Evolutionary conservation across 2,329 filamentous ascomycete species (phyloP).

Genomic region (Colletotrichum sp.): DNA sequence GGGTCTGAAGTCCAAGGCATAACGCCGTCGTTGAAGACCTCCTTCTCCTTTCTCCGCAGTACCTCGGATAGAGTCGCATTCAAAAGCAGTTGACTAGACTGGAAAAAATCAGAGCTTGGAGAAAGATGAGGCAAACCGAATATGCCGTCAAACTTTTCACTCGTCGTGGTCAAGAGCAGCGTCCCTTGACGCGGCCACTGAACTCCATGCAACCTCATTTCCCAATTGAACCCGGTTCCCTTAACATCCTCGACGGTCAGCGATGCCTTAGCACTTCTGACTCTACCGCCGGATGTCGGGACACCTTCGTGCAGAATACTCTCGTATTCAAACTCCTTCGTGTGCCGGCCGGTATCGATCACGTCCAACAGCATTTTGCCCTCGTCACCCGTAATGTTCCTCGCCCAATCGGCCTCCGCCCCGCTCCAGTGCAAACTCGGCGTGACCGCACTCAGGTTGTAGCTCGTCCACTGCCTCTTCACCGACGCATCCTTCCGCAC

Average conservation of each 20-base stretch:
- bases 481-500: constrained; percentile 59
- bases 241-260: constrained; percentile 76
- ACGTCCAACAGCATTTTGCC: constrained; percentile 72
- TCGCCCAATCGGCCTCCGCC: constrained; percentile 66
- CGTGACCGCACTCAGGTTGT: constrained; percentile 70
- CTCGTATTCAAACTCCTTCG: constrained; percentile 48
- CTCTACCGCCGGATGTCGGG: constrained; percentile 53
- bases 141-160: constrained; percentile 92
- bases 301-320: constrained; percentile 37
- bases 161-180: constrained; percentile 85
- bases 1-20: constrained; percentile 81
- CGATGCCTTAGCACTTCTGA: constrained; percentile 73
- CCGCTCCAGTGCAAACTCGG: constrained; percentile 70
- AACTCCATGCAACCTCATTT: constrained; percentile 80
- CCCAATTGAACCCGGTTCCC: constrained; percentile 75
- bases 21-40: constrained; percentile 58
- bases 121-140: constrained; percentile 88
- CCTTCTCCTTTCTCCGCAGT: constrained; percentile 68
- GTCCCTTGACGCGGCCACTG: constrained; percentile 85
- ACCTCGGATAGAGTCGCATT: constrained; percentile 74
- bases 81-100: constrained; percentile 67
- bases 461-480: constrained; percentile 50
- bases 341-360: constrained; percentile 55
- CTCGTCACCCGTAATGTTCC: constrained; percentile 78
- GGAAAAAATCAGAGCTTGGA: constrained; percentile 61